Evolutionary conservation across 208 protist genomes (phyloP), one percentile per base, ranked within the genome.

Genomic region (Trypanosoma caninum): DNA sequence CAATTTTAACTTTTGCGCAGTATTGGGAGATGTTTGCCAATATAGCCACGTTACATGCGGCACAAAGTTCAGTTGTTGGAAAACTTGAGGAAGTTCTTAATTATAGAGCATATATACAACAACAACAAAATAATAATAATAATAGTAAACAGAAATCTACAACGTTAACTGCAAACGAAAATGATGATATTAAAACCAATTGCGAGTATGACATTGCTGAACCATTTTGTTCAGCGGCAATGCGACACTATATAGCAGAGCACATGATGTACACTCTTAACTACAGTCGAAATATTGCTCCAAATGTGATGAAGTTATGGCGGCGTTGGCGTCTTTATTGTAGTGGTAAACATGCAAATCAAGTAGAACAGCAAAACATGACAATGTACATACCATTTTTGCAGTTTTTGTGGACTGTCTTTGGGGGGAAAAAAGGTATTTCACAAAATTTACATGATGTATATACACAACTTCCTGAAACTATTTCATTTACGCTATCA

Each of bases 21-120:
- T 71, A 86, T 50, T 82, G 84, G 75, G 69, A 76, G 20, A 60
- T 91, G 20, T 94, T 94, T 63, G 75, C 81, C 5, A 94, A 94
- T 56, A 67, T 90, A 9, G 42, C 69, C 14, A 78, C 78, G 4
- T 58, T 94, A 31, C 72, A 80, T 52, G 52, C 25, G 50, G 60
- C 76, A 23, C 83, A 94, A 35, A 11, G 64, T 20, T 31, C 41
- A 28, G 40, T 94, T 47, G 62, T 91, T 52, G 52, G 65, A 30
- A 57, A 75, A 33, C 69, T 94, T 4, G 74, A 79, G 25, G 50
- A 35, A 9, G 52, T 72, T 35, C 31, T 88, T 10, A 48, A 45
- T 42, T 50, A 70, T 1, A 61, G 76, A 22, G 69, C 56, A 9
- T 27, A 35, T n/a, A 45, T 80, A 46, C 73, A 79, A 63, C 44